Base-by-base conservation (phyloP, 768 basidiomycete genomes). In the Floccularia luteovirens region DNA sequence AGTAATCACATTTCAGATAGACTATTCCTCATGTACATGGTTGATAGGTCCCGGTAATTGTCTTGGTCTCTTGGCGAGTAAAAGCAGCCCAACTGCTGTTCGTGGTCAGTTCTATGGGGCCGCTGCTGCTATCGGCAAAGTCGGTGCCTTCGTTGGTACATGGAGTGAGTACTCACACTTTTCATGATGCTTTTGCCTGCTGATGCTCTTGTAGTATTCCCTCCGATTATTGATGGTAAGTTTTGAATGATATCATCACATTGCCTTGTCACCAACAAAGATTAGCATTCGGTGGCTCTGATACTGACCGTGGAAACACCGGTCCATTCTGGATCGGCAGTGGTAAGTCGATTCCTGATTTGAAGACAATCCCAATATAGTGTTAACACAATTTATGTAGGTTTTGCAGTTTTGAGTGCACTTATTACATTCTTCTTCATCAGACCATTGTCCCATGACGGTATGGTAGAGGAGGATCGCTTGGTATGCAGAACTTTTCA, bases 321-420 rank as follows among this genome's bases (percentile, higher is more conserved):
- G 88, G 89, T 14, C 88, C 88, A 11, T 90, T 90, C 74, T 90
- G 82, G 85, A 57, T 90, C 46, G 89, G 72, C n/a, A 86, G 84
- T 48, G 83, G 80, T 68, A 48, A 16, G 64, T 52, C 8, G 12
- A 33, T 10, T 19, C 10, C 20, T 34, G n/a, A 17, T 17, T 20
- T 37, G 12, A 1, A 11, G 21, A 12, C 22, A 37, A 39, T 14
- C 16, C 32, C 16, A 25, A 14, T 30, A n/a, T 27, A 5, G 38
- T 27, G 11, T 21, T 17, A n/a, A n/a, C n/a, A n/a, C n/a, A n/a
- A n/a, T n/a, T n/a, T n/a, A n/a, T 31, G 46, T 51, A 63, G 79
- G 73, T 27, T 72, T 96, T 35, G 90, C 90, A 3, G 47, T 94
- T 33, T 46, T 90, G 37, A 88, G 85, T 44, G 91, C 92, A 2